Base-by-base conservation (phyloP, 768 basidiomycete genomes). In the Boletus rubroflammeus region DNA sequence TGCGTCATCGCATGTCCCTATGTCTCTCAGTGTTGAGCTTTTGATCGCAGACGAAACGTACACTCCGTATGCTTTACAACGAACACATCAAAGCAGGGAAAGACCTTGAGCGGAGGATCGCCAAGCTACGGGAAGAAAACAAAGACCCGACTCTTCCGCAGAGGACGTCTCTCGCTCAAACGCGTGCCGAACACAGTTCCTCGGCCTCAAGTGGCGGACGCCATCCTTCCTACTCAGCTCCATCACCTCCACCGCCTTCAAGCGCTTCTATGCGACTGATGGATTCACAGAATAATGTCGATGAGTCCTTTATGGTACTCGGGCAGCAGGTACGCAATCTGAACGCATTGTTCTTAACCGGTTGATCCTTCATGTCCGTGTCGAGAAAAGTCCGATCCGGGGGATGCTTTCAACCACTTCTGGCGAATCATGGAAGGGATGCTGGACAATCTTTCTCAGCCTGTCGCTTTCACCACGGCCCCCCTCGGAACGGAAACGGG, bases 341-440 rank as follows among this genome's bases (percentile, higher is more conserved):
- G 41, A 40, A 46, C 55, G 38, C 10, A 38, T 47, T 15, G 43
- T 40, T 46, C 61, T 31, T 25, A 7, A 36, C 61, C 39, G 6
- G 14, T 44, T 56, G 25, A 47, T 40, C 42, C 29, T 42, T 31
- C 43, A 23, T 34, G 31, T 40, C 44, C 50, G 19, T 42, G 15
- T 40, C 54, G 40, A 42, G 39, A 51, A 51, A 56, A 88, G 87
- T 85, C 85, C 55, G 91, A 93, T 63, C 85, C 90, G 3, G 83
- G 86, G 5, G 91, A 93, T 63, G 85, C 89, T 5, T 93, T 93
- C 74, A 90, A 91, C 64, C 81, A 90, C 61, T 93, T 93, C 64
- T 93, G 91, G 91, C 84, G 81, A 60, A 88, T 88, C 46, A 86
- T 92, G 76, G 89, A 93, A 69, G 88, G 85, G 38, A 86, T 91